These are phyloP conservation scores for Plectosphaerella cucumerina DNA, from an alignment of 2,329 filamentous ascomycete species.

Conservation along the genomic window DNA sequence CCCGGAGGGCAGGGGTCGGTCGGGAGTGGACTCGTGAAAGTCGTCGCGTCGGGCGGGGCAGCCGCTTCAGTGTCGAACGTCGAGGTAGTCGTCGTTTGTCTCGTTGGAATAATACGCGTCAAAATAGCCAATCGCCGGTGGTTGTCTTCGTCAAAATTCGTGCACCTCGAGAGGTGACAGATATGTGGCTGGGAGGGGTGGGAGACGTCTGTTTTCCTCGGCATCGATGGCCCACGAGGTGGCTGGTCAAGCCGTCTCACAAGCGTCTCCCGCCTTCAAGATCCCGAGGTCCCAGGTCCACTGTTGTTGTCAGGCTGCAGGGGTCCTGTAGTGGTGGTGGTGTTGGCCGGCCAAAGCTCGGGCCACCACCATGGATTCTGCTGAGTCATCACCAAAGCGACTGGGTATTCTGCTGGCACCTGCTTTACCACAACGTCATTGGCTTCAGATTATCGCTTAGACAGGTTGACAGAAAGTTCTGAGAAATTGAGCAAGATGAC, in stretches of 20 bases:
- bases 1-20: constrained; percentile 1
- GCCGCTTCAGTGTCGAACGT: not conserved
- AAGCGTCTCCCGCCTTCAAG: constrained; percentile 3
- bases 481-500: no score
- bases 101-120: not conserved
- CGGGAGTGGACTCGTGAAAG: not conserved
- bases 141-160: not conserved
- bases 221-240: constrained; percentile 2
- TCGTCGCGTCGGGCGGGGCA: not conserved
- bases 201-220: not conserved
- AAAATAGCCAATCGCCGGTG: not conserved
- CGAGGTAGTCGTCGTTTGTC: not conserved
- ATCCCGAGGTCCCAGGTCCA: constrained; percentile 13
- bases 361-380: not conserved
- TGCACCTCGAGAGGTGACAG: not conserved
- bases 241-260: constrained; percentile 9
- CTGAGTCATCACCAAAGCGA: not conserved
- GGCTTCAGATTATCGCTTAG: no score
- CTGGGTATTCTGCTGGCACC: no score
- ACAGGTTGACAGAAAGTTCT: no score
- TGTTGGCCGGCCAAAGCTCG: constrained; percentile 11
- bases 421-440: no score
- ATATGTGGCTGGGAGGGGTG: not conserved
- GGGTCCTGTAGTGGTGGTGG: no score
- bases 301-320: constrained; percentile 12